Evolutionary conservation across 768 basidiomycete species (phyloP), one percentile per base, ranked within the genome.

Genomic region (Podaxis mareebaensis): DNA sequence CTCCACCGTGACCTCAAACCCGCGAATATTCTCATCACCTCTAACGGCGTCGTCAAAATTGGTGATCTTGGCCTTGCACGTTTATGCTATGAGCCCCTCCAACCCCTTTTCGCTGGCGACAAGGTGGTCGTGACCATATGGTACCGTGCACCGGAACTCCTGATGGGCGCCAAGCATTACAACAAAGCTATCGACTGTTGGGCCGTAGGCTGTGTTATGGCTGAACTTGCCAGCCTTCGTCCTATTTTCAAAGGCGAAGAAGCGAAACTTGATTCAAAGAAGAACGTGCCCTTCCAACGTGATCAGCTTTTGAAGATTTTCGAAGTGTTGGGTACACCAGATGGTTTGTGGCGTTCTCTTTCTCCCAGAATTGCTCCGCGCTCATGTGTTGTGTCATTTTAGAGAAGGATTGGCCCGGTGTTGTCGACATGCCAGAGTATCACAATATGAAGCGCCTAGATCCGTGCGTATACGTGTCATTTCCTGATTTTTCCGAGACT

Each of bases 201-300:
- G 97, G 96, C 97, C 26, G 89, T 99, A 4, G 97, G 96, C 0
- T 99, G 97, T 72, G 98, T 99, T 49, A 90, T 96, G 77, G 97
- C 96, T 1, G 97, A 99, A 76, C 78, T 99, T 20, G 88, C 97
- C 1, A 95, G 93, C 65, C 76, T 99, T 52, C 79, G 96, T 24
- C 97, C 97, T 1, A 99, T 99, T 67, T 99, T 99, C 82, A 99
- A 99, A 73, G 97, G 96, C 11, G 97, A 99, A 74, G 97, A 99
- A 76, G 97, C 97, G 1, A 99, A 99, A 74, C 75, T 98, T 48
- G 97, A 99, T 72, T 87, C 90, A 30, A 96, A 98, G 81, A 99
- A 99, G 81, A 95, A 93, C 64, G 89, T 99, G 0, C 97, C 97
- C 0, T 99, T 99, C 73, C 97, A 99, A 73, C 83, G 90, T 61